A percentile compares a stretch with the other conserved stretches of the same genome.
phyloP scores from a whole-genome alignment of 1,139 yeast genomes.

The Suhomyces atakaporum region DNA sequence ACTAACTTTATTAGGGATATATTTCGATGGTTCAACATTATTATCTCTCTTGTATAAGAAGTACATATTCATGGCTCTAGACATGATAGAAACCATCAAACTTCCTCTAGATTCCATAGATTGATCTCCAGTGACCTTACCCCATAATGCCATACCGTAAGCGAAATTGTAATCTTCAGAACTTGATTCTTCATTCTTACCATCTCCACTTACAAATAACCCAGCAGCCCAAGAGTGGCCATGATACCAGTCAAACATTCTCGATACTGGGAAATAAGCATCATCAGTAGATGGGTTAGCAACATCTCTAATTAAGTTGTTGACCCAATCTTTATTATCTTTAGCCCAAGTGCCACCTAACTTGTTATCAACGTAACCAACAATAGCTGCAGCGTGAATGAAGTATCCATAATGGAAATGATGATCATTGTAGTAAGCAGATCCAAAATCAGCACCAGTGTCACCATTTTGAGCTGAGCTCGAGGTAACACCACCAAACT shows the following conservation, averaged over 20 bases:
- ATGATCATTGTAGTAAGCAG: slow-evolving; percentile 71
- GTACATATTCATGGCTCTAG: slow-evolving; percentile 63
- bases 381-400: slow-evolving; percentile 75
- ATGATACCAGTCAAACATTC: slow-evolving; percentile 77
- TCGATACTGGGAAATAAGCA: slow-evolving; percentile 68
- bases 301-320: slow-evolving; percentile 68
- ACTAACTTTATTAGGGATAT: slow-evolving; percentile 65
- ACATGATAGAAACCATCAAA: slow-evolving; percentile 67
- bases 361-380: slow-evolving; percentile 63
- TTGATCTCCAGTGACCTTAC: slow-evolving; percentile 64
- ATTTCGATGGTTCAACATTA: slow-evolving; percentile 56
- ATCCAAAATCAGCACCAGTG: slow-evolving; percentile 48
- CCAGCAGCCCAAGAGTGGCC: slow-evolving; percentile 92
- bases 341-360: slow-evolving; percentile 67
- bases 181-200: slow-evolving; percentile 77
- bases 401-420: slow-evolving; percentile 83
- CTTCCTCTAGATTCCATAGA: slow-evolving; percentile 80
- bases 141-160: slow-evolving; percentile 85
- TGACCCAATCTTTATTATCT: slow-evolving; percentile 67
- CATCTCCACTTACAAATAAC: slow-evolving; percentile 66
- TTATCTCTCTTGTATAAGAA: slow-evolving; percentile 60
- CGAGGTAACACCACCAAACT: slow-evolving; percentile 68
- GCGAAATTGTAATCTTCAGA: slow-evolving; percentile 82
- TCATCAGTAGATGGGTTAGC: slow-evolving; percentile 70
- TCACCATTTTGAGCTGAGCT: slow-evolving; percentile 56